Conservation (phyloP, 805 yeast species). For the Scheffersomyces amazonensis region DNA sequence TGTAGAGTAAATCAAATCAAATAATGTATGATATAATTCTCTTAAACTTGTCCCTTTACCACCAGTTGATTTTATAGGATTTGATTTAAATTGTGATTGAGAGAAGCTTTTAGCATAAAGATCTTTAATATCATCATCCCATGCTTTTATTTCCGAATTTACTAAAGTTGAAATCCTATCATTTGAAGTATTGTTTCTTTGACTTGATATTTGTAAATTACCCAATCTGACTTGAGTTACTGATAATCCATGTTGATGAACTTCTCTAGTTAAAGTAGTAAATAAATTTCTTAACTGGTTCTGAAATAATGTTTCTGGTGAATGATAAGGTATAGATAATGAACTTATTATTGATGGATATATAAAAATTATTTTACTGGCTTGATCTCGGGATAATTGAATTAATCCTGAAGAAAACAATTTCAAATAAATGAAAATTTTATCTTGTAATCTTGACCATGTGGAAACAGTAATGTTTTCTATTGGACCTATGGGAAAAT, state of each 20-base stretch:
- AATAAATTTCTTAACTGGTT: constrained; percentile 39
- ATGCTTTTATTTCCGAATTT: constrained; percentile 35
- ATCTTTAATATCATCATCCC: constrained; percentile 33
- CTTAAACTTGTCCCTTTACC: constrained; percentile 30
- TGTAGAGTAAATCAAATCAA: constrained; percentile 32
- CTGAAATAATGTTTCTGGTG: constrained; percentile 57
- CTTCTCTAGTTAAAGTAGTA: constrained; percentile 32
- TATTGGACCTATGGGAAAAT: constrained; percentile 65
- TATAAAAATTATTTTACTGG: constrained; percentile 48
- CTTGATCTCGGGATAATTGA: constrained; percentile 48
- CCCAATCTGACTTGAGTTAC: constrained; percentile 42
- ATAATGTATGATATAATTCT: constrained; percentile 37
- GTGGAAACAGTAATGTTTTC: constrained; percentile 50
- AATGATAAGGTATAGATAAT: constrained; percentile 58
- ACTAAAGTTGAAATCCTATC: constrained; percentile 22
- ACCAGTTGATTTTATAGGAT: constrained; percentile 25
- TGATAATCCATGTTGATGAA: constrained; percentile 29
- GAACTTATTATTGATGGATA: constrained; percentile 56
- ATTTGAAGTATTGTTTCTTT: constrained; percentile 13
- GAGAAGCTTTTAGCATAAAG: constrained; percentile 32
- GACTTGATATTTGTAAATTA: constrained; percentile 30
- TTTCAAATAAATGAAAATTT: constrained; percentile 47
- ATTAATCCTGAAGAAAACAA: constrained; percentile 56
- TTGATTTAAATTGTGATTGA: constrained; percentile 24
- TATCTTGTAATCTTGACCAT: constrained; percentile 51